phyloP scores from a whole-genome alignment of 1,284 basidiomycete species.

The Ganoderma boninense region DNA sequence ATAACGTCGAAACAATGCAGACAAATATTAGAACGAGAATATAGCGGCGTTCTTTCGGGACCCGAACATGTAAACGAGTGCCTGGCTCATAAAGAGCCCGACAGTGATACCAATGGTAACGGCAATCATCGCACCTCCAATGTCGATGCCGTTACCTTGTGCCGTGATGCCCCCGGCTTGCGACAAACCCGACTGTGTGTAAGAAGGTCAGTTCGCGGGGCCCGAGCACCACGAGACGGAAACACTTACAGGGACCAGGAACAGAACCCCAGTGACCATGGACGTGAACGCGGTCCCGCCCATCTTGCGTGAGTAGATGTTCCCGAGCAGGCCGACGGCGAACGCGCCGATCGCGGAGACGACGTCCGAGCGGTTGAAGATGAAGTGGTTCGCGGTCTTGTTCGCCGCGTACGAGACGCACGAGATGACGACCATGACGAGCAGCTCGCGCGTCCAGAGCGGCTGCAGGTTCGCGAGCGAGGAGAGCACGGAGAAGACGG shows the following conservation, averaged over 20 bases:
- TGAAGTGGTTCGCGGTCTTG: constrained; percentile 83
- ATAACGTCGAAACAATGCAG: neutral
- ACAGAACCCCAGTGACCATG: constrained; percentile 89
- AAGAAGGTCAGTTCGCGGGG: neutral
- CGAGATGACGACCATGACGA: constrained; percentile 88
- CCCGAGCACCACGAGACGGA: constrained; percentile 3
- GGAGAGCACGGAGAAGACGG: constrained; percentile 78
- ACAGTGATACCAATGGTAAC: constrained; percentile 92
- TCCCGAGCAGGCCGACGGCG: constrained; percentile 83
- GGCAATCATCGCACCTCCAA: constrained; percentile 85
- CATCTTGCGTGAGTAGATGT: constrained; percentile 85
- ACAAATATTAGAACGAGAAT: constrained; percentile 71
- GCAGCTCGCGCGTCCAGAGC: constrained; percentile 71
- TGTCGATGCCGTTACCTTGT: constrained; percentile 75
- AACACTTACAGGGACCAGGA: constrained; percentile 75
- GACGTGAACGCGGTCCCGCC: constrained; percentile 91
- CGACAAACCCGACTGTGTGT: constrained; percentile 79
- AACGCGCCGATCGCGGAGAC: constrained; percentile 90
- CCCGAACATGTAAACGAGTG: constrained; percentile 88
- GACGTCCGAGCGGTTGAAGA: constrained; percentile 86
- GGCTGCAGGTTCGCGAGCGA: constrained; percentile 85
- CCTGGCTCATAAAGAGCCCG: constrained; percentile 89
- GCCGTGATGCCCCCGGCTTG: constrained; percentile 84
- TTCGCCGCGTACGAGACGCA: constrained; percentile 82
- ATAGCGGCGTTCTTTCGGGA: constrained; percentile 83